Evolutionary conservation across 805 yeast species (phyloP).

Genomic region (Kazachstania martiniae): DNA sequence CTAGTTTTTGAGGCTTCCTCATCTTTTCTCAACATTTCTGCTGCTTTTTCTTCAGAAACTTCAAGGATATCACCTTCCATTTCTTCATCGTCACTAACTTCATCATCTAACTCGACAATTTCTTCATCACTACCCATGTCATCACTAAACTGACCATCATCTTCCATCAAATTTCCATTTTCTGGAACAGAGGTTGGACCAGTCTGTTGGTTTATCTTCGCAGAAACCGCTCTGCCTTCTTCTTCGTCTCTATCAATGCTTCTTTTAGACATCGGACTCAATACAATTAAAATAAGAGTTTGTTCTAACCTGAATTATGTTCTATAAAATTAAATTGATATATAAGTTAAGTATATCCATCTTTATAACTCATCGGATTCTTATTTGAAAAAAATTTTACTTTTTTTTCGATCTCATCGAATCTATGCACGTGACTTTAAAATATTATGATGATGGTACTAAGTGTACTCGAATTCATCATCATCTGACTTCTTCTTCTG

Average conservation of each 20-base stretch:
- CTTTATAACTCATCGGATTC: background rate
- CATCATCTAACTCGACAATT: slow-evolving; percentile 69
- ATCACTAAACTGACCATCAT: slow-evolving; percentile 83
- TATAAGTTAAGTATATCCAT: too few species aligned
- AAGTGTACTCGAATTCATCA: background rate
- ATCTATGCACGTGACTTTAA: too few species aligned
- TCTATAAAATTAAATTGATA: too few species aligned
- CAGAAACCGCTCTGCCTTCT: slow-evolving; percentile 33
- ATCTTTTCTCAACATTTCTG: slow-evolving; percentile 30
- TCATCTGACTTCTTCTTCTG: slow-evolving; percentile 3
- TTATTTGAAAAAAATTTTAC: too few species aligned
- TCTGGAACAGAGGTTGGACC: slow-evolving; percentile 27
- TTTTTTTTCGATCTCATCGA: background rate
- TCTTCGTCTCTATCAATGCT: slow-evolving; percentile 31
- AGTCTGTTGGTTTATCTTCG: slow-evolving; percentile 22
- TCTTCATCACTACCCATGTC: slow-evolving; percentile 90
- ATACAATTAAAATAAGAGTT: too few species aligned
- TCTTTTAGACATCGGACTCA: slow-evolving; percentile 41
- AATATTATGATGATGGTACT: too few species aligned
- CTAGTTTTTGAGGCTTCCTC: slow-evolving; percentile 28
- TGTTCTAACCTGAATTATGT: too few species aligned
- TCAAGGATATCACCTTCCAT: slow-evolving; percentile 24
- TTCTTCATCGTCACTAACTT: slow-evolving; percentile 33
- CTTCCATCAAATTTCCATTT: slow-evolving; percentile 44
- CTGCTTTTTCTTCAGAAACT: slow-evolving; percentile 28